Conservation (phyloP, 441 rosid genomes). For the Gossypium gossypioides region DNA sequence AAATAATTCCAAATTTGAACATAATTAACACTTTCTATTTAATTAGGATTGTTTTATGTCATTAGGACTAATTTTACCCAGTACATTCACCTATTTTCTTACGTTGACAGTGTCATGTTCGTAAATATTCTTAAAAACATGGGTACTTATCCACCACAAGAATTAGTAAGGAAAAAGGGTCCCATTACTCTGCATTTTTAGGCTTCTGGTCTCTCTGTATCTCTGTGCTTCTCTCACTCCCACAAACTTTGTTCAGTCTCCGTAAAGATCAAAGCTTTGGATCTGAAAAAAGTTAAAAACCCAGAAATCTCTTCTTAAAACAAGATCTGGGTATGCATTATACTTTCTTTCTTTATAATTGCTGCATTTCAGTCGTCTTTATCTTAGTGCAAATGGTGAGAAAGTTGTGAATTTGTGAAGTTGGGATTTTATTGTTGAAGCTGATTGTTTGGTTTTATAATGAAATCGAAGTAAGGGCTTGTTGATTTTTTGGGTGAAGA, state of each 20-base stretch:
- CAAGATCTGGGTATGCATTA: constrained; percentile 7
- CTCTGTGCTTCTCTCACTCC: constrained; percentile 9
- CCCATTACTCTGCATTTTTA: constrained; percentile 3
- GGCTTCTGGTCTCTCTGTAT: not conserved
- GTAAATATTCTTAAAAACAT: not conserved
- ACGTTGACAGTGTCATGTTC: not conserved
- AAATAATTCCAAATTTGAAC: too few species aligned
- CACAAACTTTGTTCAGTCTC: not conserved
- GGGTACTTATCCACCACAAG: not conserved
- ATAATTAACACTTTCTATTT: too few species aligned
- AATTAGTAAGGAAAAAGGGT: not conserved
- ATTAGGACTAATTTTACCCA: not conserved
- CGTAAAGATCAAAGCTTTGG: constrained; percentile 3
- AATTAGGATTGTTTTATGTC: too few species aligned
- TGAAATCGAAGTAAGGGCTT: not conserved
- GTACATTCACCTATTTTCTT: not conserved
- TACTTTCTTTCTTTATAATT: not conserved
- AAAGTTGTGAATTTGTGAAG: not conserved
- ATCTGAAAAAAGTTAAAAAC: not conserved
- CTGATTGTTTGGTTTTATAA: not conserved
- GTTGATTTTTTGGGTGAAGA: not conserved
- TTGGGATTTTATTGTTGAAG: not conserved
- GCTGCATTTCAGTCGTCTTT: not conserved
- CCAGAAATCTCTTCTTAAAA: constrained; percentile 3
- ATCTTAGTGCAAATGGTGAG: not conserved